Base-by-base conservation (phyloP, 495 filamentous ascomycete species). In the Amorphotheca resinae region DNA sequence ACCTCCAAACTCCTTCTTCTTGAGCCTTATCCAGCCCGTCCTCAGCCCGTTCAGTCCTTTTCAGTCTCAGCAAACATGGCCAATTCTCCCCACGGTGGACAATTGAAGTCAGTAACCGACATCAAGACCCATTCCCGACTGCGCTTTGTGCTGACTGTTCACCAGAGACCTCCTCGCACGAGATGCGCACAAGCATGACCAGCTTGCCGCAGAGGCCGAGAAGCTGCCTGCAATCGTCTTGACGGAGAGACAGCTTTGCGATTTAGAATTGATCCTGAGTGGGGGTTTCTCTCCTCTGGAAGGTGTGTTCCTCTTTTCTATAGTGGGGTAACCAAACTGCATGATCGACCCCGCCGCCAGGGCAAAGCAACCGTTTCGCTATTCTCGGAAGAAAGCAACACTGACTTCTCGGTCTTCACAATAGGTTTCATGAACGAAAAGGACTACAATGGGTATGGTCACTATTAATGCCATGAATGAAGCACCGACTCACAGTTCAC, bases 271-370 rank as follows among this genome's bases (percentile, higher is more conserved):
- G 69, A 82, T 98, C 50, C 76, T 96, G 65, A 95, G 78, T 66
- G 91, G 91, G 55, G 91, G 93, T 41, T 98, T 98, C 67, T 93
- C 86, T 50, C 91, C 91, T 38, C 74, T 98, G 16, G 93, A 96
- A 73, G 93, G 88, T 93, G 73, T 45, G 6, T 37, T 37, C 15
- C 11, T 28, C 22, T 12, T 9, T 45, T 46, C 36, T 38, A 30
- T 47, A 32, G 51, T 50, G 51, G 47, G 40, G 46, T 49, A 32
- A 37, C 22, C 38, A 31, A 9, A 30, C 16, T n/a, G n/a, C n/a
- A n/a, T n/a, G n/a, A 22, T 36, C 44, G 17, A 48, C 50, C 37
- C 42, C 52, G 11, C 22, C 7, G 20, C 40, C 9, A 23, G 15
- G 11, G 6, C 37, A 30, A 33, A 15, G 2, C 8, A 2, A 38